Base-by-base conservation (phyloP, 2,329 filamentous ascomycete genomes). In the Curvularia hawaiiensis region DNA sequence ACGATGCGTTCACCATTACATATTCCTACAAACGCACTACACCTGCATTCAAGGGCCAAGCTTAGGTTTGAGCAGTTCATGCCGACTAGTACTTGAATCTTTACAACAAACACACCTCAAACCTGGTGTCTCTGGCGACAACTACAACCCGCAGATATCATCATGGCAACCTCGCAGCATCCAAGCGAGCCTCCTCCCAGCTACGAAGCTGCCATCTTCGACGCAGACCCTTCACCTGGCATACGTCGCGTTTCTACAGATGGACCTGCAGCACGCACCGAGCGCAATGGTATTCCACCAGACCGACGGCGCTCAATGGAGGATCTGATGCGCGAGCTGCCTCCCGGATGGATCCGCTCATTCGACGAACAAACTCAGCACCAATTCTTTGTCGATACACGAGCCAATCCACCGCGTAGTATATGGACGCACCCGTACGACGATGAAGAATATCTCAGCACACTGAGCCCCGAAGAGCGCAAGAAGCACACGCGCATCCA, bases 391-490 rank as follows among this genome's bases (percentile, higher is more conserved):
- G 85, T 88, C 65, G 83, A 88, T 72, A 87, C 84, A 1, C 80
- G 66, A 30, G 71, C 77, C 28, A 73, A 80, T 12, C 85, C 85
- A 0, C 84, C 84, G 0, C 80, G 83, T 46, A 82, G 81, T 55
- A 86, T 85, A 63, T 88, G 85, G 85, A 79, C 81, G 44, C 85
- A 88, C 66, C 85, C 85, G 0, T 83, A 86, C 69, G 85, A 88
- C 65, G 85, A 87, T 65, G 79, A 83, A 2, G 63, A 79, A 50
- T 87, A 82, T 67, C 74, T 88, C 26, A 66, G 66, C 30, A 79
- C 79, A 0, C 75, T 88, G 0, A 70, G 79, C 0, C 69, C 78
- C 0, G 73, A 79, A 49, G 83, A 87, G 64, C 78, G 84, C 20
- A 79, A 82, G 45, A 72, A 77, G 22, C 75, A 86, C 40, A 73